Conservation (phyloP, 345 rosid genomes). For the Draba incana region DNA sequence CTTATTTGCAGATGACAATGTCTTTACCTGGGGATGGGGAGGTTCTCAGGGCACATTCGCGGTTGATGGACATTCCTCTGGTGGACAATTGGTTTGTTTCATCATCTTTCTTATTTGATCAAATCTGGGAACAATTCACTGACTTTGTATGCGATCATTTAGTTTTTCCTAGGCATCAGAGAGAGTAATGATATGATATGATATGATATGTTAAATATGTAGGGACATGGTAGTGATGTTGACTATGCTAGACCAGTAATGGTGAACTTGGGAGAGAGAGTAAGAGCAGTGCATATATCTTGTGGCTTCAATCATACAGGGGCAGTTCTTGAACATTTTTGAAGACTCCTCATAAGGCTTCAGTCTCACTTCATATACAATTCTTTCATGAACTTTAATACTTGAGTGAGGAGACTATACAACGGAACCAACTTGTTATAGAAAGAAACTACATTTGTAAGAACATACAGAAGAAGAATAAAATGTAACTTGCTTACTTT, state of each 20-base stretch:
- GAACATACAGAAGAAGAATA: constrained; percentile 5
- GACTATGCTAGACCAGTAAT: constrained; percentile 64
- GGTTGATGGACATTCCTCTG: constrained; percentile 86
- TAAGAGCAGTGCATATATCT: constrained; percentile 72
- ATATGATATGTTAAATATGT: constrained; percentile 17
- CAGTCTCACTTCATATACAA: background rate
- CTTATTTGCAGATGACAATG: constrained; percentile 59
- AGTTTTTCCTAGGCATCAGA: background rate
- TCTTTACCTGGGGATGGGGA: constrained; percentile 98
- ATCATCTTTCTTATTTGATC: constrained; percentile 26
- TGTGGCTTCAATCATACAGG: constrained; percentile 95
- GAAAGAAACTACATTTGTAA: constrained; percentile 16
- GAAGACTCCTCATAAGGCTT: constrained; percentile 22
- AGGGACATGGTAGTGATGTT: constrained; percentile 94
- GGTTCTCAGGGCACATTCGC: constrained; percentile 96
- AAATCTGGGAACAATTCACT: background rate
- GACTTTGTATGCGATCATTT: background rate
- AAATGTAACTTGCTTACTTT: background rate
- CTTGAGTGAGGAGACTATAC: constrained; percentile 13
- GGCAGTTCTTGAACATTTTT: constrained; percentile 62
- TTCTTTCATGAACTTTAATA: constrained; percentile 4
- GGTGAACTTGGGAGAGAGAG: constrained; percentile 55
- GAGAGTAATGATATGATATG: background rate
- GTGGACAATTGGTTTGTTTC: constrained; percentile 87
- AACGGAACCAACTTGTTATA: constrained; percentile 4